Base-by-base conservation (phyloP, 2,329 filamentous ascomycete species). In the Rosellinia necatrix region DNA sequence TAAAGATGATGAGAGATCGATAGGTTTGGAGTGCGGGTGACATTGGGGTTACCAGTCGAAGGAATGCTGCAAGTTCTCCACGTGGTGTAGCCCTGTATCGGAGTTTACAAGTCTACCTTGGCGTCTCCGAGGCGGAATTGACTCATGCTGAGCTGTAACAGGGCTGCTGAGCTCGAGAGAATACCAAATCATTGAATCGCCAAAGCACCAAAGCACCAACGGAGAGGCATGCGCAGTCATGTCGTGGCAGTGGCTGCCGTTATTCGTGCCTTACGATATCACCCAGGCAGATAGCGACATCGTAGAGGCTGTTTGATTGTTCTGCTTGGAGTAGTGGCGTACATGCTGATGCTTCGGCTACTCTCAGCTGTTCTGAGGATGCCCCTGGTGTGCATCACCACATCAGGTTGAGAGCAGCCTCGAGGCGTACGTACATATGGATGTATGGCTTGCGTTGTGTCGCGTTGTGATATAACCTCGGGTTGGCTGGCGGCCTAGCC, bases 61-160 rank as follows among this genome's bases (percentile, higher is more conserved):
- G 38, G 25, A 21, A 29, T 25, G 37, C 50, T 58, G 34, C 56
- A 56, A 50, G 58, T 52, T 53, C 32, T 53, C 58, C 58, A 61
- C 58, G 58, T 61, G 56, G 42, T 53, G 25, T 37, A 53, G 27
- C 49, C 48, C 49, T 58, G 34, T 42, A 44, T 54, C 53, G 29
- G 49, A 44, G 46, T 60, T 54, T 32, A 32, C 41, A 47, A 51
- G 53, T 48, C 29, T 46, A 51, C 54, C 38, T 47, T 43, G n/a
- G n/a, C n/a, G 30, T 43, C 24, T 38, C 49, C 53, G 48, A 53
- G 42, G 32, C 44, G 46, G 13, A 42, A n/a, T 34, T 56, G 52
- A 56, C 48, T 56, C 56, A 49, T 56, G 42, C 21, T 53, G 53
- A 53, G 57, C 48, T 59, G 48, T 49, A 53, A 52, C 34, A 27